Percentiles rank a stretch among this genome's conserved stretches.
Conservation (phyloP, 1,139 yeast species). For the Suzukiozyma palmioleophila region DNA sequence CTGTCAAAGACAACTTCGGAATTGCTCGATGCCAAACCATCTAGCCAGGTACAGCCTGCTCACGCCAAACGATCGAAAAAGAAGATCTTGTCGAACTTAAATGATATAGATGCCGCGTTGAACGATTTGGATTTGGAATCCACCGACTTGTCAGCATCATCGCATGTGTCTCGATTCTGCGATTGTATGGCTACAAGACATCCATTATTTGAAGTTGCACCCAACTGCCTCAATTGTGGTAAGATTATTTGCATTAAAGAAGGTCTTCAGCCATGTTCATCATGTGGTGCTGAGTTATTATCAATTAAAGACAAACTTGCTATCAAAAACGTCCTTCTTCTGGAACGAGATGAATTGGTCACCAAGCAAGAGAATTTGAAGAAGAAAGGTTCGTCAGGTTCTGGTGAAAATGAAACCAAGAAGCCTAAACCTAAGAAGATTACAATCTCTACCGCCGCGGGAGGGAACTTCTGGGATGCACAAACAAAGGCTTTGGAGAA, state of each 20-base stretch:
- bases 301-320: conserved; percentile 55
- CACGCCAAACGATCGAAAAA: conserved; percentile 30
- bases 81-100: conserved; percentile 46
- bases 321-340: conserved; percentile 47
- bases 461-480: conserved; percentile 63
- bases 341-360: conserved; percentile 33
- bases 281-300: conserved; percentile 68
- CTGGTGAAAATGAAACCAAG: conserved; percentile 13
- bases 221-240: conserved; percentile 93
- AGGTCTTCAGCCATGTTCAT: conserved; percentile 87
- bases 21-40: conserved; percentile 25
- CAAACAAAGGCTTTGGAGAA: conserved; percentile 60
- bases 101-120: conserved; percentile 50
- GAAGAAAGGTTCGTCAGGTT: conserved; percentile 5
- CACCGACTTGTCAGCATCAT: conserved; percentile 8
- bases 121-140: conserved; percentile 29
- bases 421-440: conserved; percentile 28
- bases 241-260: conserved; percentile 87
- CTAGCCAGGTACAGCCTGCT: conserved; percentile 13
- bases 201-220: conserved; percentile 84
- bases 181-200: conserved; percentile 84
- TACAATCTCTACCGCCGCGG: conserved; percentile 50
- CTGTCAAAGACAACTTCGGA: conserved; percentile 35
- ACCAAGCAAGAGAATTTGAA: conserved; percentile 9
- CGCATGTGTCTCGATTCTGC: conserved; percentile 39